Base-by-base conservation (phyloP, 371 early-diverging fungal species). In the Batkoa obscura region DNA sequence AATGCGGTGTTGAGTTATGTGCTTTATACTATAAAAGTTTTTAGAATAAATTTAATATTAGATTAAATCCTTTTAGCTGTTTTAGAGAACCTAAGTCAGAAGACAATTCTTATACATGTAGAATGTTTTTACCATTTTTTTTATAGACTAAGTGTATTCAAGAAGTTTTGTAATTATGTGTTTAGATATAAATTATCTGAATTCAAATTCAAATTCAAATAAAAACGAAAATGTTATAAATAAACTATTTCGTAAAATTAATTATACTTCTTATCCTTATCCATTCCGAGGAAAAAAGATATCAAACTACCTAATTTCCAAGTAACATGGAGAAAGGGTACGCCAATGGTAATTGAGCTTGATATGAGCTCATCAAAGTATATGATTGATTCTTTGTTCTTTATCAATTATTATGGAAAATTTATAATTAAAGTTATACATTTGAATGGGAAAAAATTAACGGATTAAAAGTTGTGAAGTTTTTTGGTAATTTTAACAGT, bases 1-100 rank as follows among this genome's bases (percentile, higher is more conserved):
- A 61, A 41, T 81, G 81, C 43, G 72, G 68, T 8, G 13, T 55
- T 2, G 82, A 81, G 39, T 3, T 78, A 2, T 85, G 86, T 55
- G 13, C 62, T 2, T 60, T 54, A 2, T 85, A 83, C 56, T 71
- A 60, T 50, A 58, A 66, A 10, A 59, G 66, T 56, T 43, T 54
- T 13, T 60, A 62, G 60, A 43, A 60, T 50, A 49, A 8, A 23
- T 23, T 23, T 23, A 23, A 23, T 23, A 23, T 23, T 23, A 23
- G 23, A 23, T 23, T 23, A 23, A 23, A 23, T 23, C 23, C 23
- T 23, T 23, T 23, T 23, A 23, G 23, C 23, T 23, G 23, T 23
- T 23, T 23, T 23, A 23, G 23, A 23, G 23, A 23, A 23, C 23
- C 23, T 23, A 23, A 23, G 23, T 60, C 61, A 60, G 46, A 60